Evolutionary conservation across 495 filamentous ascomycete genomes (phyloP).

Genomic region (Neurospora pannonica): DNA sequence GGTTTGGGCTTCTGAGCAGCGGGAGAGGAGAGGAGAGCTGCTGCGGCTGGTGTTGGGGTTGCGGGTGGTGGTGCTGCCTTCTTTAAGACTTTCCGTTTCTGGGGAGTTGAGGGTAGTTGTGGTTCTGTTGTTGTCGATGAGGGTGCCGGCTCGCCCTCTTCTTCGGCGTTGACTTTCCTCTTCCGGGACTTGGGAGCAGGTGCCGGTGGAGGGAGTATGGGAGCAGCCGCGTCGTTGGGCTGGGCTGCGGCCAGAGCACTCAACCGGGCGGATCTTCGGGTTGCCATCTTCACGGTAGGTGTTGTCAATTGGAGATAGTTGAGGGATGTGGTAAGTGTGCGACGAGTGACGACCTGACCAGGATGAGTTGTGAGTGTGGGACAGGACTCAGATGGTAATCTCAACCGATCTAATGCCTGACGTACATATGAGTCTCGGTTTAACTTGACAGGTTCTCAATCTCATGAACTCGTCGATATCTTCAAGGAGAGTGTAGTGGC

Average conservation of each 20-base stretch:
- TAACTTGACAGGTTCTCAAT: not conserved
- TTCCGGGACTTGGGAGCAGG: constrained; percentile 19
- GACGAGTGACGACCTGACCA: not conserved
- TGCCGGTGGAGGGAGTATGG: constrained; percentile 11
- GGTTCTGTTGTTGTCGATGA: constrained; percentile 1
- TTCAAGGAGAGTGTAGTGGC: not conserved
- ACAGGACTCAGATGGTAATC: not conserved
- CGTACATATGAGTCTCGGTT: not conserved
- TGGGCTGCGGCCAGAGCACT: constrained; percentile 29
- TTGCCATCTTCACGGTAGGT: constrained; percentile 34
- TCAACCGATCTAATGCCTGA: not conserved
- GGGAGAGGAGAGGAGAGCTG: constrained; percentile 23
- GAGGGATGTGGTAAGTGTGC: not conserved
- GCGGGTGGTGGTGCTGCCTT: constrained; percentile 14
- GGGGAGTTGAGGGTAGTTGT: constrained; percentile 25
- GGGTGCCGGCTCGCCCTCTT: not conserved
- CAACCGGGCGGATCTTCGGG: constrained; percentile 50
- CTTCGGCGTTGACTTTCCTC: constrained; percentile 23
- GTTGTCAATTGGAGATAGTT: not conserved
- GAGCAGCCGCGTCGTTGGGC: constrained; percentile 3
- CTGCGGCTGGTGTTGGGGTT: constrained; percentile 32
- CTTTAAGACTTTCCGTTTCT: constrained; percentile 18
- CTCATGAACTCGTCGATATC: not conserved
- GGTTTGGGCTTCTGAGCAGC: constrained; percentile 22
- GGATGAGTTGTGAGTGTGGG: not conserved